A percentile compares a stretch with the other conserved stretches of the same genome.
These are phyloP conservation scores for Sporisorium exsertum DNA, from an alignment of 1,284 basidiomycete genomes.

Conservation along the genomic window DNA sequence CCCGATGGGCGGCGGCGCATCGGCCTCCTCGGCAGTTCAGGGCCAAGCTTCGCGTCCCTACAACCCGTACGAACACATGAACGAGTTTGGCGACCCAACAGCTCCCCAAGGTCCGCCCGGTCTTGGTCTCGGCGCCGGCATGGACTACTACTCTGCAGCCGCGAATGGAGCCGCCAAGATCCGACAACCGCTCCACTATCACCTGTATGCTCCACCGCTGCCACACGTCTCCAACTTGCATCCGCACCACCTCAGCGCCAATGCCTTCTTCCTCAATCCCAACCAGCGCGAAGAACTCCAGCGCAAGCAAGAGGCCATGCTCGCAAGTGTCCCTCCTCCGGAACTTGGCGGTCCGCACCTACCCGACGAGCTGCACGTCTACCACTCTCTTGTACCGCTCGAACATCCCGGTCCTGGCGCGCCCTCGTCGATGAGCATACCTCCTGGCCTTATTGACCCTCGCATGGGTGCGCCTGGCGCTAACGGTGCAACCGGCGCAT, in stretches of 20 bases:
- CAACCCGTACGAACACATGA: slow-evolving; percentile 63
- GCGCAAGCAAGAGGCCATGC: slow-evolving; percentile 81
- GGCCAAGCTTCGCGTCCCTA: slow-evolving; percentile 28
- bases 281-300: slow-evolving; percentile 83
- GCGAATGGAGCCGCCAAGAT: slow-evolving; percentile 41
- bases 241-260: slow-evolving; percentile 71
- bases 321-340: slow-evolving; percentile 70
- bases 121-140: slow-evolving; percentile 41
- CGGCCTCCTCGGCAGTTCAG: slow-evolving; percentile 20
- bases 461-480: slow-evolving; percentile 56
- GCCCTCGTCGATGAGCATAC: slow-evolving; percentile 34
- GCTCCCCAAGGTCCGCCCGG: slow-evolving; percentile 38
- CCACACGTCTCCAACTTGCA: slow-evolving; percentile 73
- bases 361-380: slow-evolving; percentile 89
- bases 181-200: slow-evolving; percentile 80
- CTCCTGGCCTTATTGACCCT: slow-evolving; percentile 52
- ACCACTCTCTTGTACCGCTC: slow-evolving; percentile 86
- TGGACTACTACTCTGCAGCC: slow-evolving; percentile 49
- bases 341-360: slow-evolving; percentile 74
- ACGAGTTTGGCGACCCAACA: slow-evolving; percentile 56
- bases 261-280: slow-evolving; percentile 77
- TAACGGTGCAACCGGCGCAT: slow-evolving; percentile 53
- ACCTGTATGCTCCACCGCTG: slow-evolving; percentile 81
- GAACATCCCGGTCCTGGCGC: slow-evolving; percentile 71
- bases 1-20: slow-evolving; percentile 15